Evolutionary conservation across 2,329 filamentous ascomycete genomes (phyloP), one percentile per base, ranked within the genome.

Genomic region (Phaeosphaeria sp.): DNA sequence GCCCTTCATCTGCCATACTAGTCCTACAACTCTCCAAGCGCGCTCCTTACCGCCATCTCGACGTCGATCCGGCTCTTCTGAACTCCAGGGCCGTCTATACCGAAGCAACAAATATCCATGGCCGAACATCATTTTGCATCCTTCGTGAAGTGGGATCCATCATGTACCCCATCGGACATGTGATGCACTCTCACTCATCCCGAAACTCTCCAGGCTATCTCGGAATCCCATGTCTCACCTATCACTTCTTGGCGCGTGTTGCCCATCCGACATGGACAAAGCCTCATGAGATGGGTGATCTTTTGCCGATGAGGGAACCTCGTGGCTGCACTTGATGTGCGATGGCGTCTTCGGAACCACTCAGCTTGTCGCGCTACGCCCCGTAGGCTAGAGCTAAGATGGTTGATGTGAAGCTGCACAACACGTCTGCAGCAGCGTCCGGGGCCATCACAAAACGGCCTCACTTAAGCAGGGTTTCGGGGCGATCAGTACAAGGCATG

Each of bases 321-420:
- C 56, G 63, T 67, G 66, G 67, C 66, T 63, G 56, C 52, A 42
- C 45, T 30, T 22, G 6, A 36, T 13, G 11, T 36, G 11, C 30
- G 30, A 36, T 36, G 30, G 30, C 30, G 11, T 36, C 3, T 13
- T 36, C 30, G 8, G 30, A 36, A 13, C 30, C 30, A 36, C 15
- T 36, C 30, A 36, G 30, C 30, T 36, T 36, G 30, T 13, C 8
- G 30, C 5, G 30, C 6, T 36, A 36, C 30, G 30, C 8, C 30
- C n/a, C n/a, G 30, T 36, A 36, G 15, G 11, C 30, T 36, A 36
- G 30, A 7, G 8, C 11, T 36, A 7, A 6, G 15, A 13, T 36
- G 30, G 30, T 36, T 36, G 30, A 13, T 36, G 30, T 13, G 30
- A 7, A n/a, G 30, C 30, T 36, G 30, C 30, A 36, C 30, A 36